phyloP scores from a whole-genome alignment of 75 land plant species.

The Cryptomeria japonica region DNA sequence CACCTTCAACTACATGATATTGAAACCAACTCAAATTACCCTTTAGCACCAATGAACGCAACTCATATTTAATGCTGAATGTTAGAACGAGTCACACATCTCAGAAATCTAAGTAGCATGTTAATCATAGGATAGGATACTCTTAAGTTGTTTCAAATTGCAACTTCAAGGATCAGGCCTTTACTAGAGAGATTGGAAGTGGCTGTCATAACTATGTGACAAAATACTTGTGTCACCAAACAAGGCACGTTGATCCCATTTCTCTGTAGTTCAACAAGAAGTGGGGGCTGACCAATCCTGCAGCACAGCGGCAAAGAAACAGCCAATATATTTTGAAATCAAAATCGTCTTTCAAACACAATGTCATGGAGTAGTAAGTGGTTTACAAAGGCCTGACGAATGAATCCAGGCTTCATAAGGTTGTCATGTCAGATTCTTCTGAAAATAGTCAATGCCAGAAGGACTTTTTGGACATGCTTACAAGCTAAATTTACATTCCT shows the following conservation, averaged over 20 bases:
- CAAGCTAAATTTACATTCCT: background rate
- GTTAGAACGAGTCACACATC: background rate
- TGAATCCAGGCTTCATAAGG: too few species aligned
- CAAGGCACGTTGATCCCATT: background rate
- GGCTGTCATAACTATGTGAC: background rate
- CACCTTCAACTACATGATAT: background rate
- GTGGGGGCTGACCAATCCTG: background rate
- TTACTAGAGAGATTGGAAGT: background rate
- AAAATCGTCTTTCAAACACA: background rate
- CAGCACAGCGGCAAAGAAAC: background rate
- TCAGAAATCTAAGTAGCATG: background rate
- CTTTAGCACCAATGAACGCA: background rate
- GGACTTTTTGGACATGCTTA: background rate
- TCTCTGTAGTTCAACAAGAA: background rate
- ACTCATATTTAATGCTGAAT: background rate
- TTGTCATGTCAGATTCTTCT: background rate
- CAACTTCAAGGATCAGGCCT: background rate
- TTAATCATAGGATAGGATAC: background rate
- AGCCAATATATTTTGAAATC: background rate
- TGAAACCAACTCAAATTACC: background rate
- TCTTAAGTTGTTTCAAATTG: background rate
- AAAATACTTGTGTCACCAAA: background rate
- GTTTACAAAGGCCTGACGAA: background rate
- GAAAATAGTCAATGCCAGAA: background rate
- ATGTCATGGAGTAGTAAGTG: background rate